Evolutionary conservation across 495 filamentous ascomycete genomes (phyloP), one percentile per base, ranked within the genome.

Genomic region (Daldinia bambusicola): DNA sequence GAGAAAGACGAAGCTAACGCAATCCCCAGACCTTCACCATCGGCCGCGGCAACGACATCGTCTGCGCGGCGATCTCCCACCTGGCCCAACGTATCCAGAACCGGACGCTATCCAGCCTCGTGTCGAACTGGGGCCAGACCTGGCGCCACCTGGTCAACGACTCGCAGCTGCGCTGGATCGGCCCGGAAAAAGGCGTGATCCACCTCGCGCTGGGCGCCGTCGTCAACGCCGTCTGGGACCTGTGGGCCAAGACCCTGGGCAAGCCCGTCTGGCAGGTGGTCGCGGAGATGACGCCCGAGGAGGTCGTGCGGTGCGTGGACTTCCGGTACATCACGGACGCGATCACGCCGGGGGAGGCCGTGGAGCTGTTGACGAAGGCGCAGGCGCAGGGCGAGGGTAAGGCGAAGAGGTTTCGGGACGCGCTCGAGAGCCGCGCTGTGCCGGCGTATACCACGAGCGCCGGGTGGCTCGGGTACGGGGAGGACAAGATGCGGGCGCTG

Each of bases 271-370:
- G 94, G 94, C 85, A 89, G 26, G 90, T 97, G 67, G 90, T 97
- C 7, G 90, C 91, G 0, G 93, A 97, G 53, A 96, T 97, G 91
- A 89, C 85, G 3, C 92, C 93, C 4, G 90, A 95, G 79, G 89
- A 97, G 80, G 87, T 95, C 57, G 93, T 97, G 12, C 78, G 85
- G 56, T 94, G 92, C 82, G 93, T 97, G 76, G 94, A 97, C 81
- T 97, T 97, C 82, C 84, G 94, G 26, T 97, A 97, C 77, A 94
- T 97, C 79, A 94, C 91, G 9, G 93, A 97, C 80, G 93, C 92
- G n/a, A 84, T 97, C 45, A 96, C 94, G 0, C 93, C 93, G 0
- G 89, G 92, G 18, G 94, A 97, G 77, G 93, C 94, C 0, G 65
- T 96, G 20, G 80, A 78, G n/a, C 83, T 97, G 69, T 80, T 97